phyloP scores from a whole-genome alignment of 257 asterid species.

The Lycium ferocissimum region DNA sequence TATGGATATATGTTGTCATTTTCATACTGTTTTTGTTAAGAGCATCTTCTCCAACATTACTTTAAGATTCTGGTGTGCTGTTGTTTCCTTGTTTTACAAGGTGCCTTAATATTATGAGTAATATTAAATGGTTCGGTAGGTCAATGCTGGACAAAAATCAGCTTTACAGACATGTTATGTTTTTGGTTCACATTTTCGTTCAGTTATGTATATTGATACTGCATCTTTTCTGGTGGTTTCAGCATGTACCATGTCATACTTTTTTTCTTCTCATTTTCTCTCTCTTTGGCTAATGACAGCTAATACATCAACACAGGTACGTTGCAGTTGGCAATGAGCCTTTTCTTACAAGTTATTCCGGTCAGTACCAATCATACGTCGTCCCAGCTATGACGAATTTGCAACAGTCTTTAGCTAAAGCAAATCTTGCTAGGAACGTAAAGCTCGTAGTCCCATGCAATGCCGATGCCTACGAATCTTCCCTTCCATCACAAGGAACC shows the following conservation, averaged over 20 bases:
- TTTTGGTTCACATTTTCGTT: neutral
- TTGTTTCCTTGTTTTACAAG: neutral
- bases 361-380: conserved; percentile 77
- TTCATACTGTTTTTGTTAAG: neutral
- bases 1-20: neutral
- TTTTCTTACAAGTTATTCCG: conserved; percentile 75
- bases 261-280: conserved; percentile 27
- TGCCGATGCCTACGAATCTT: conserved; percentile 91
- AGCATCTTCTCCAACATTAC: neutral
- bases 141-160: neutral
- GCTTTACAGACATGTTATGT: neutral
- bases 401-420: conserved; percentile 74
- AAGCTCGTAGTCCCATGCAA: conserved; percentile 97
- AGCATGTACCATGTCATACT: neutral
- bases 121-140: neutral
- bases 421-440: conserved; percentile 68
- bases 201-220: neutral
- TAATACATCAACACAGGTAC: conserved; percentile 57
- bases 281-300: conserved; percentile 34
- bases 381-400: conserved; percentile 76
- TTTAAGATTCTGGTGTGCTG: neutral
- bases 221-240: neutral
- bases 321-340: conserved; percentile 97
- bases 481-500: conserved; percentile 88
- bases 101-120: neutral